These are phyloP conservation scores for Neofusicoccum umdonicola DNA, from an alignment of 2,329 filamentous ascomycete species.

Conservation along the genomic window DNA sequence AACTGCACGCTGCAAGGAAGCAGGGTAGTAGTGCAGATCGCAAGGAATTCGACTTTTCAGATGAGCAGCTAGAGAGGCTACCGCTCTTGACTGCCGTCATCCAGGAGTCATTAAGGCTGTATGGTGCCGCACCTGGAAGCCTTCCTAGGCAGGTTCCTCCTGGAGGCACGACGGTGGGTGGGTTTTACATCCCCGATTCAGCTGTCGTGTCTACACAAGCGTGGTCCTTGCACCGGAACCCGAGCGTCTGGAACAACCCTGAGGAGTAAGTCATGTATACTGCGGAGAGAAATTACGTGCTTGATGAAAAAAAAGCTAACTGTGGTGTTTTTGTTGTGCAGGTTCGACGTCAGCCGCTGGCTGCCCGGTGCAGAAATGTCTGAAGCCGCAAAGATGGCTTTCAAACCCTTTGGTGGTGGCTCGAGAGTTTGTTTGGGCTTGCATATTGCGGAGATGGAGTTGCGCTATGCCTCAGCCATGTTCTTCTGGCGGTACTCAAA, in stretches of 20 bases:
- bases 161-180: conserved; percentile 33
- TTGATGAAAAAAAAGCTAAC: too few relatives aligned
- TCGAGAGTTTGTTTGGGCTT: conserved; percentile 67
- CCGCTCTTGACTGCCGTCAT: conserved; percentile 37
- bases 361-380: conserved; percentile 22
- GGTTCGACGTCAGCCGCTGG: conserved; percentile 35
- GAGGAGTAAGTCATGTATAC: neutral
- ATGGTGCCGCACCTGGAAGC: conserved; percentile 35
- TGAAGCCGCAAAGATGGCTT: conserved; percentile 49
- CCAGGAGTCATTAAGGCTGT: conserved; percentile 38
- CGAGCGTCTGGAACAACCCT: neutral
- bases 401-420: conserved; percentile 68
- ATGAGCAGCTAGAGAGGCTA: conserved; percentile 29
- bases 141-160: conserved; percentile 36
- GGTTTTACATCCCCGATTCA: conserved; percentile 35
- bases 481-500: conserved; percentile 52
- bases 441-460: conserved; percentile 62
- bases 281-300: too few relatives aligned
- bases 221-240: conserved; percentile 38
- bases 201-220: conserved; percentile 38
- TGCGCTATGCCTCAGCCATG: conserved; percentile 50
- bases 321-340: conserved; percentile 11
- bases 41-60: conserved; percentile 11
- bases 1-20: conserved; percentile 20
- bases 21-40: conserved; percentile 23